Evolutionary conservation across 2,329 filamentous ascomycete species (phyloP).

Genomic region (Coniochaeta sp.): DNA sequence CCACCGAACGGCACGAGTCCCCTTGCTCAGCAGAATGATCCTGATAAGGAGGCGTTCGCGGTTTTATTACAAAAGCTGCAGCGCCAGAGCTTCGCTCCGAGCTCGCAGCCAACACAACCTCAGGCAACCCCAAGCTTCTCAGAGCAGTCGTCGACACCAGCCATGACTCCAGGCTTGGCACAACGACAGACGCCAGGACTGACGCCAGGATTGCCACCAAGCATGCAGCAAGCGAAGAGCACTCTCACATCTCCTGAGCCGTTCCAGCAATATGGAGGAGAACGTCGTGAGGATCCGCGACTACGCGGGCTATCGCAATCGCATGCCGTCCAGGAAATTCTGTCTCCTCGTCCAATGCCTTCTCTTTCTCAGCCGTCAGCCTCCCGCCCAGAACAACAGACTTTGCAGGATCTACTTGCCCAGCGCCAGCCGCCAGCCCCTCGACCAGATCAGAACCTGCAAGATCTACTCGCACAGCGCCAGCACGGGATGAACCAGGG

Average conservation of each 20-base stretch:
- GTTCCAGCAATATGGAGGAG: slow-evolving; percentile 38
- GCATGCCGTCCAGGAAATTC: slow-evolving; percentile 42
- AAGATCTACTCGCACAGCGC: slow-evolving; percentile 53
- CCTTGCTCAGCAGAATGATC: slow-evolving; percentile 33
- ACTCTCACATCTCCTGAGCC: slow-evolving; percentile 38
- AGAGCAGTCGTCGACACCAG: neutral
- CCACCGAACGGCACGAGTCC: slow-evolving; percentile 13
- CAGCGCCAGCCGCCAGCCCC: slow-evolving; percentile 34
- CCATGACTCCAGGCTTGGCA: neutral
- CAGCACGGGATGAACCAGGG: slow-evolving; percentile 41
- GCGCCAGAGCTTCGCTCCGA: slow-evolving; percentile 3
- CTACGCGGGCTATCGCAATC: slow-evolving; percentile 30
- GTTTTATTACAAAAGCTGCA: slow-evolving; percentile 11
- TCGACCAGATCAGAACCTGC: slow-evolving; percentile 51
- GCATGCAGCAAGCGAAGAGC: slow-evolving; percentile 26
- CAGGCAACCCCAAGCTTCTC: neutral
- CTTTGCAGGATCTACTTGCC: slow-evolving; percentile 52
- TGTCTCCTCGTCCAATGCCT: slow-evolving; percentile 38
- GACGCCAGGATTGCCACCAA: slow-evolving; percentile 10
- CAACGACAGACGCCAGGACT: neutral
- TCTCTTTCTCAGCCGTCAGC: slow-evolving; percentile 36
- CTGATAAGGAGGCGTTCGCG: slow-evolving; percentile 64
- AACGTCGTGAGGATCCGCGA: slow-evolving; percentile 36
- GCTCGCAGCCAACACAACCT: neutral
- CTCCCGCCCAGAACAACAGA: slow-evolving; percentile 49